These are phyloP conservation scores for Micractinium sp. DNA, from an alignment of 139 green algal genomes.

Conservation along the genomic window DNA sequence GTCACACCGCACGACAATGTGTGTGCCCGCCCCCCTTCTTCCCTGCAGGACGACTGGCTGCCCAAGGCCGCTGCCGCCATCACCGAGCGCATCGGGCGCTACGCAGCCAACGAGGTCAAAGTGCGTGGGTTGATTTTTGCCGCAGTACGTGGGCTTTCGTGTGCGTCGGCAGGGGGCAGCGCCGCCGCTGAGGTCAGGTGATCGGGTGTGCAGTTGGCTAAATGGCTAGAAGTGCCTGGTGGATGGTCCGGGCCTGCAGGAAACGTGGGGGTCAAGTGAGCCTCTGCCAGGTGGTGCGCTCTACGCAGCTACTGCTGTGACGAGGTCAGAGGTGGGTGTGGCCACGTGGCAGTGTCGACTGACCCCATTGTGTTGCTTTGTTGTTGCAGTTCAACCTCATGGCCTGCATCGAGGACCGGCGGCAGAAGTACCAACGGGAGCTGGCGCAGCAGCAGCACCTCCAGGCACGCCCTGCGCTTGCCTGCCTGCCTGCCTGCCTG, in stretches of 20 bases:
- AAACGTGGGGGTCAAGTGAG: too few relatives aligned
- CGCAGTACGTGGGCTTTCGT: too few relatives aligned
- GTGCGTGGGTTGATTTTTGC: neutral
- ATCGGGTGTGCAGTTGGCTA: too few relatives aligned
- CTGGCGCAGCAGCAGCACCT: constrained; percentile 36
- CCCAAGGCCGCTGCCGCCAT: constrained; percentile 52
- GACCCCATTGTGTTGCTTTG: too few relatives aligned
- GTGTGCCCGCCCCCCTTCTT: neutral
- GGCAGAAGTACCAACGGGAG: constrained; percentile 8
- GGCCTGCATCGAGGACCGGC: constrained; percentile 83
- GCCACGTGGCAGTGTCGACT: too few relatives aligned
- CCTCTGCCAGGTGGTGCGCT: neutral
- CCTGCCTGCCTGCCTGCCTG: neutral
- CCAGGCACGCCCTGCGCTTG: constrained; percentile 14
- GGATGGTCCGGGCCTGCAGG: too few relatives aligned
- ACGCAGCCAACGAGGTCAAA: constrained; percentile 88
- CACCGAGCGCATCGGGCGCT: constrained; percentile 84
- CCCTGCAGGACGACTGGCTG: constrained; percentile 81
- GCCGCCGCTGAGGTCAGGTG: too few relatives aligned
- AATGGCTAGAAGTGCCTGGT: too few relatives aligned
- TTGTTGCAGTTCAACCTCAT: constrained; percentile 92
- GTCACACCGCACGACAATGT: neutral
- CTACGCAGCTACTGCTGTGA: too few relatives aligned
- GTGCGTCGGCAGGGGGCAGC: too few relatives aligned
- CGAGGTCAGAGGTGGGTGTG: too few relatives aligned